Conservation (phyloP, 768 basidiomycete genomes). For the Cyclocybe cylindracea region DNA sequence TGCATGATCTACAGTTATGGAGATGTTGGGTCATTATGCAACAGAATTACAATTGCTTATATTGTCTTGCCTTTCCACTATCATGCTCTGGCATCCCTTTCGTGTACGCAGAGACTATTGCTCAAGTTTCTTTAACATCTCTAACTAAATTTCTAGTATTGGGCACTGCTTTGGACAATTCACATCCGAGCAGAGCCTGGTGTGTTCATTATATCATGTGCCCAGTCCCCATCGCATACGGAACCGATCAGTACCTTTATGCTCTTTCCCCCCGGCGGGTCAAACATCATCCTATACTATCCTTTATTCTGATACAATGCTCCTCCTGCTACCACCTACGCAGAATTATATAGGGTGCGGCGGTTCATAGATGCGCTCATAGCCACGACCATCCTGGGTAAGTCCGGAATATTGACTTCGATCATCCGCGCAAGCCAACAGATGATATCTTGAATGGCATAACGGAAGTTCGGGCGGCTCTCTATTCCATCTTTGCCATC, state of each 20-base stretch:
- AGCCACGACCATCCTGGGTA: no score
- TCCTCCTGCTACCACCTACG: conserved; percentile 33
- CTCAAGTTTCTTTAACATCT: not conserved
- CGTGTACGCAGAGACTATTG: conserved; percentile 32
- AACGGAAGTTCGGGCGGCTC: conserved; percentile 42
- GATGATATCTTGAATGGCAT: conserved; percentile 30
- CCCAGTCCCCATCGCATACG: conserved; percentile 29
- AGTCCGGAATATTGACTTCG: conserved; percentile 30
- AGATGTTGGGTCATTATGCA: conserved; percentile 42
- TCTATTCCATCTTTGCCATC: conserved; percentile 38
- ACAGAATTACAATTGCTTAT: conserved; percentile 28
- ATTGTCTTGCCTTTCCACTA: conserved; percentile 30
- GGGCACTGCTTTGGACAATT: conserved; percentile 40
- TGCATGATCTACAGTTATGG: conserved; percentile 32
- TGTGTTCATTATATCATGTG: conserved; percentile 37
- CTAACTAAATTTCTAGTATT: conserved; percentile 19
- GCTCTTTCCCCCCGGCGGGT: conserved; percentile 33
- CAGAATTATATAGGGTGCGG: conserved; percentile 22
- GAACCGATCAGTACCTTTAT: conserved; percentile 37
- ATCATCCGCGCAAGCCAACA: conserved; percentile 32
- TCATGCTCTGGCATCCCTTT: conserved; percentile 37
- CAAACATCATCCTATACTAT: conserved; percentile 39
- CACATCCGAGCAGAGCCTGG: conserved; percentile 38
- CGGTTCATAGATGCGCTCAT: no score
- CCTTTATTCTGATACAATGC: conserved; percentile 32